Evolutionary conservation across 2,329 filamentous ascomycete genomes (phyloP).

Genomic region (Ceratocystis lukuohia): DNA sequence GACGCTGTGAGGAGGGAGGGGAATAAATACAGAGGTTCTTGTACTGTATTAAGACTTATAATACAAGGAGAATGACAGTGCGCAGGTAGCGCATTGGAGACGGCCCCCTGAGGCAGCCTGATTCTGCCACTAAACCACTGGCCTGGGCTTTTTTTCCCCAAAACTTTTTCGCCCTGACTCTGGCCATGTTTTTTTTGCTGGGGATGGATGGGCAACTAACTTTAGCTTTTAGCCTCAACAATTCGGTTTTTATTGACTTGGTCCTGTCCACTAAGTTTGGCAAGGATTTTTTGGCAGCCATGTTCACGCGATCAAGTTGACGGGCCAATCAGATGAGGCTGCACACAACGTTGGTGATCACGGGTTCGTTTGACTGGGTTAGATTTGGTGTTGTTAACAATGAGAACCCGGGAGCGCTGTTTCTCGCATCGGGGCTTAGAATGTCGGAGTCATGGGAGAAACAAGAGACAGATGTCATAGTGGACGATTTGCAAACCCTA

Average conservation of each 20-base stretch:
- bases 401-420: too few relatives aligned
- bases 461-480: too few relatives aligned
- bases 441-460: too few relatives aligned
- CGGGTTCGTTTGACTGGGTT: background rate
- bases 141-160: conserved; percentile 5
- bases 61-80: background rate
- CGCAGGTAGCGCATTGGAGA: background rate
- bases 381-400: too few relatives aligned
- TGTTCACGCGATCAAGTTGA: background rate
- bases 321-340: background rate
- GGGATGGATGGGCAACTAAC: conserved; percentile 1
- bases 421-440: too few relatives aligned
- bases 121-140: background rate
- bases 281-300: background rate
- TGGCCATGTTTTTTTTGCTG: background rate
- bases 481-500: too few relatives aligned
- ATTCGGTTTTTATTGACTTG: background rate
- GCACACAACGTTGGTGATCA: background rate
- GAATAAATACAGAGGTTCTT: background rate
- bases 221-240: background rate
- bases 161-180: background rate
- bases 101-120: background rate
- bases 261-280: background rate
- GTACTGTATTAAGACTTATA: background rate
- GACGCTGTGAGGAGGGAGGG: background rate